Evolutionary conservation across 2,329 filamentous ascomycete genomes (phyloP), one percentile per base, ranked within the genome.

Genomic region (Verticillium longisporum): DNA sequence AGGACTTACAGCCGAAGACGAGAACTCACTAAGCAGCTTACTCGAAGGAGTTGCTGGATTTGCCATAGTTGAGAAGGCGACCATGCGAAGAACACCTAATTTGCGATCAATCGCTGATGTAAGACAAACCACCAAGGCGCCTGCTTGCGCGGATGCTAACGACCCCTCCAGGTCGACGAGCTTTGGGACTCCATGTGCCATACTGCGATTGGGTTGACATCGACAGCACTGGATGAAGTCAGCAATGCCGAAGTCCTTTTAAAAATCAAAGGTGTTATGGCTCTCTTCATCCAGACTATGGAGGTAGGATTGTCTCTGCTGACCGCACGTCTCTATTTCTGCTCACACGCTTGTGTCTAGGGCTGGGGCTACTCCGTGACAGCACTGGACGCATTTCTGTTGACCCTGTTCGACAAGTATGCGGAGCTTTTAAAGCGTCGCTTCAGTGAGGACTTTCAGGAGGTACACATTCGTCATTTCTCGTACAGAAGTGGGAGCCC

Each of bases 121-220:
- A 73, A 74, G 85, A 70, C 36, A 41, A 7, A 45, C 32, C 53
- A 37, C n/a, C 53, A 26, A 31, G 59, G 64, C 63, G 4, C 6
- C 36, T 45, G 2, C 13, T 4, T 21, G 21, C n/a, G 34, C 14
- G 33, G 37, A 4, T 58, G 57, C 58, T 63, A 56, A 64, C 33
- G 2, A 3, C n/a, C 33, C 13, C n/a, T 31, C 31, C 63, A 93
- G 90, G 87, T 97, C n/a, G 95, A 99, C 70, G 95, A 98, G 74
- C 79, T 99, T 2, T 99, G 95, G 95, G 94, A 98, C 69, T 97
- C 93, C 0, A 95, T 98, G 91, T 98, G 94, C 71, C 91, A 93
- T 69, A 88, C 89, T 55, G 89, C 91, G 0, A 92, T 98, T 66
- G 84, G 83, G 9, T 80, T 98, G 56, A 96, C 96, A 64, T 88